Base-by-base conservation (phyloP, 352 stramenopile species). In the Phytophthora pinifolia region DNA sequence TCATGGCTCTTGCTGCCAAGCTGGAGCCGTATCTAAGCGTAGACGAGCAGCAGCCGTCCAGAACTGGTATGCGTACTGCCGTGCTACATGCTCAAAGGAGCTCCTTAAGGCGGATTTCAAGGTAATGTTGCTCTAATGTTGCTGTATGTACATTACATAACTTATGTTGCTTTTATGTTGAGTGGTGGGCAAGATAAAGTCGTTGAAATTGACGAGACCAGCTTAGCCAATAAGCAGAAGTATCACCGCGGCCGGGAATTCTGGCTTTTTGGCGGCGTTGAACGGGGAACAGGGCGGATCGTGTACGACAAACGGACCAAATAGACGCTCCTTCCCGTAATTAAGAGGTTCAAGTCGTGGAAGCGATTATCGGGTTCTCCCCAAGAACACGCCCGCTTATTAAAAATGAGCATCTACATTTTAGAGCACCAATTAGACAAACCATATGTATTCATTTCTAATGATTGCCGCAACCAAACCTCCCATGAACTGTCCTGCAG, bases 371-470 rank as follows among this genome's bases (percentile, higher is more conserved):
- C n/a, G n/a, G n/a, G n/a, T n/a, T n/a, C n/a, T n/a, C n/a, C n/a
- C n/a, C n/a, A n/a, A n/a, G n/a, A n/a, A n/a, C n/a, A n/a, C n/a
- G n/a, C n/a, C n/a, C n/a, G n/a, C n/a, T n/a, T n/a, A n/a, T n/a
- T n/a, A n/a, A n/a, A n/a, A n/a, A n/a, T n/a, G n/a, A n/a, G n/a
- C n/a, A n/a, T n/a, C n/a, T n/a, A n/a, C n/a, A 33, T 25, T 53
- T 42, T 30, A 29, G 18, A 42, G n/a, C n/a, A n/a, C n/a, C n/a
- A 31, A 32, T 44, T 9, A 30, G 15, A 3, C 15, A 31, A 17
- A n/a, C n/a, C 6, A 38, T 4, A 38, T 49, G 34, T 43, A 52
- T 52, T 51, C 15, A 51, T 51, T 51, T 42, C 31, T 42, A 6
- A 41, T 32, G n/a, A 51, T 51, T 10, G 44, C 45, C 33, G 43